Base-by-base conservation (phyloP, 176 grass and related monocot genomes). In the Paspalum notatum region DNA sequence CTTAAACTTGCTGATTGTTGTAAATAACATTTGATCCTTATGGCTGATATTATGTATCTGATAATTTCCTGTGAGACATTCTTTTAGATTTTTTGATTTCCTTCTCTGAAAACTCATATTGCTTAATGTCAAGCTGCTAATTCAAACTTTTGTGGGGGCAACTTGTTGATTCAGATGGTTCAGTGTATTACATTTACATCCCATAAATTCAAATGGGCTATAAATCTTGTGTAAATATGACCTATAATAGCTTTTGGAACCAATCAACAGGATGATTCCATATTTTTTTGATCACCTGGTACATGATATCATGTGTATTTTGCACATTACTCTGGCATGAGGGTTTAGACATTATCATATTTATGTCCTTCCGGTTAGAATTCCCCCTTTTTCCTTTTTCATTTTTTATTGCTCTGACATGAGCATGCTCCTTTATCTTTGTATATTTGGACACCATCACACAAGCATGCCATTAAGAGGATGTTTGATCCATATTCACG, bases 391-490 rank as follows among this genome's bases (percentile, higher is more conserved):
- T 46, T 38, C 10, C 17, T 15, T 0, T 27, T 26, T 64, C 26
- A 24, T 17, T 83, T 39, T 77, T 25, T 56, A 14, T 57, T 72
- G 4, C 16, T 70, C 66, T 27, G 56, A 83, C 21, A 76, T 25
- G 50, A 57, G 37, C 55, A 63, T 24, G 32, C 32, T 32, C 32
- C 32, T 32, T 32, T 32, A 40, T 80, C 11, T 39, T 57, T 47
- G 38, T 76, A 27, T 22, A 38, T 50, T 68, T 87, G 49, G 56
- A 71, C 14, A n/a, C n/a, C n/a, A n/a, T n/a, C n/a, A n/a, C n/a
- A 64, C 62, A 82, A 68, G 54, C 46, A 77, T 77, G 72, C 54
- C 52, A 52, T 38, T 17, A 63, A 77, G 16, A 77, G 43, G 25
- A 42, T 82, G 8, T 27, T 70, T 51, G 32, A 68, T 87, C 38